Evolutionary conservation across 176 grass and related monocot species (phyloP).

Genomic region (sorghum (Sorghum bicolor)): Sorghum_bicolor_NCBIv3 NC_012875.2:57013501-57014000

Average conservation of each 20-base stretch:
- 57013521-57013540: constrained; percentile 19
- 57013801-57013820: constrained; percentile 64
- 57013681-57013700: constrained; percentile 4
- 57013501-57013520: constrained; percentile 36
- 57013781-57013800: constrained; percentile 83
- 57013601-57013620: background rate
- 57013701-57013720: constrained; percentile 27
- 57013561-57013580: too few relatives aligned
- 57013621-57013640: constrained; percentile 23
- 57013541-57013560: background rate
- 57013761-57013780: constrained; percentile 71
- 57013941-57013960: constrained; percentile 20
- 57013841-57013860: constrained; percentile 2
- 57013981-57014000: constrained; percentile 2
- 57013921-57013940: constrained; percentile 26
- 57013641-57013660: constrained; percentile 42
- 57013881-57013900: constrained; percentile 20
- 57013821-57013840: constrained; percentile 41
- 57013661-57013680: constrained; percentile 27
- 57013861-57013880: constrained; percentile 20
- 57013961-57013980: background rate
- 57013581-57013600: background rate
- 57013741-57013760: constrained; percentile 34
- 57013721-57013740: constrained; percentile 16
- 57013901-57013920: constrained; percentile 13